Base-by-base conservation (phyloP, 2,329 filamentous ascomycete species). In the Geosmithia morbida region DNA sequence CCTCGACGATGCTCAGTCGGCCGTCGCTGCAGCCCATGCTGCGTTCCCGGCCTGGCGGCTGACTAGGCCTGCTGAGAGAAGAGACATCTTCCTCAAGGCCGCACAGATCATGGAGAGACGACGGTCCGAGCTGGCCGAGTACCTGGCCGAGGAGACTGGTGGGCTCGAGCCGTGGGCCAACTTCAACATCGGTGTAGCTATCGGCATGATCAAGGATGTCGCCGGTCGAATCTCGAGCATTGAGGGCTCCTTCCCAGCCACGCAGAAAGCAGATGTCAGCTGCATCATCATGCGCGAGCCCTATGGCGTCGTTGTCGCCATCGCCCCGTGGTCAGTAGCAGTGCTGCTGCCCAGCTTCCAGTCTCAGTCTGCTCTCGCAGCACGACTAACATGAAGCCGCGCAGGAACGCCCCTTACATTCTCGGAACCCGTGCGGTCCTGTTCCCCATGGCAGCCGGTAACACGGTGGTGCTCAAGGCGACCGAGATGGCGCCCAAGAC, bases 241-340 rank as follows among this genome's bases (percentile, higher is more conserved):
- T 10, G 55, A 60, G 48, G 69, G 66, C 6, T 59, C 56, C 7
- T 62, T 69, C 39, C 69, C 10, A 44, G 54, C 8, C 44, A 55
- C 59, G 2, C 50, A 49, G 30, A 58, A 64, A 30, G 54, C 61
- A 2, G 51, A 54, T 29, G 54, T 57, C 22, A 68, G 51, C 19
- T 85, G 80, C 0, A 67, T 92, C 53, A 66, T 94, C 3, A 64
- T 81, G 52, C 82, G 80, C 58, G 84, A 89, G 62, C 86, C 87
- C 0, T 87, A 78, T 55, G 87, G 87, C 1, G 86, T 92, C 7
- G 72, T 89, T 16, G 66, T 94, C 29, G 81, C 78, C 2, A 87
- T 94, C 61, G 85, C 83, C 2, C 85, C 87, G 10, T 94, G 87
- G 87, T 88, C 68, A 55, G 66, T 53, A 26, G 3, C 39, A n/a